phyloP scores from a whole-genome alignment of 371 early-diverging fungal species.

The Chytridium lagenaria region DNA sequence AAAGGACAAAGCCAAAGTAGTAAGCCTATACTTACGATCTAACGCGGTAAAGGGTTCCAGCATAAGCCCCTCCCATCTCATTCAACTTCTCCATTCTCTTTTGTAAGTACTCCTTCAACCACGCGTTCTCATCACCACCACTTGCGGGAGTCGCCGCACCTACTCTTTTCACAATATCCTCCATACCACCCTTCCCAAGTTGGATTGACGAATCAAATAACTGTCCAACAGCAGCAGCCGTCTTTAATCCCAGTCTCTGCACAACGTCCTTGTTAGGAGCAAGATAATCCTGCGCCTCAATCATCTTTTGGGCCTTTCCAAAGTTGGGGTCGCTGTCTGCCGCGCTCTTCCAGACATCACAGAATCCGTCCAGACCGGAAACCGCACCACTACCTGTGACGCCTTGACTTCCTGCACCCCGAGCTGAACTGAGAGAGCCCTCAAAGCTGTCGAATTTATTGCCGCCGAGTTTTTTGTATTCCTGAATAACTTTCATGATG shows the following conservation, averaged over 20 bases:
- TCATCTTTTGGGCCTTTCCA: slow-evolving; percentile 3
- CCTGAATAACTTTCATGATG: background rate
- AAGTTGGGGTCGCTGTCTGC: background rate
- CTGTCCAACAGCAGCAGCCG: slow-evolving; percentile 20
- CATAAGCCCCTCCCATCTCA: slow-evolving; percentile 19
- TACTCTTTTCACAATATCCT: slow-evolving; percentile 3
- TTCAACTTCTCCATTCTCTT: background rate
- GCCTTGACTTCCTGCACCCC: background rate
- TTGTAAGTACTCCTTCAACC: slow-evolving; percentile 2
- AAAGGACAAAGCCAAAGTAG: background rate
- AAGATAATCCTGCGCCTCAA: slow-evolving; percentile 13
- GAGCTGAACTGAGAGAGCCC: background rate
- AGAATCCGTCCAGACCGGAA: background rate
- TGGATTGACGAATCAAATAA: slow-evolving; percentile 17
- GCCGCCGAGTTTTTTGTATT: slow-evolving; percentile 1
- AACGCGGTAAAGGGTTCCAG: slow-evolving; percentile 2
- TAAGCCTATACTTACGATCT: background rate
- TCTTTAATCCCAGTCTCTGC: slow-evolving; percentile 16
- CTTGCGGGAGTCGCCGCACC: background rate
- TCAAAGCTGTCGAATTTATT: background rate
- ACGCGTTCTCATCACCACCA: slow-evolving; percentile 24
- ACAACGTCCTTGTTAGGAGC: slow-evolving; percentile 17
- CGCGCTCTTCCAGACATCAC: slow-evolving; percentile 16
- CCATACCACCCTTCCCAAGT: slow-evolving; percentile 12
- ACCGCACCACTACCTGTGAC: background rate